Conservation (phyloP, 257 asterid genomes). For the Przewalskia tangutica region DNA sequence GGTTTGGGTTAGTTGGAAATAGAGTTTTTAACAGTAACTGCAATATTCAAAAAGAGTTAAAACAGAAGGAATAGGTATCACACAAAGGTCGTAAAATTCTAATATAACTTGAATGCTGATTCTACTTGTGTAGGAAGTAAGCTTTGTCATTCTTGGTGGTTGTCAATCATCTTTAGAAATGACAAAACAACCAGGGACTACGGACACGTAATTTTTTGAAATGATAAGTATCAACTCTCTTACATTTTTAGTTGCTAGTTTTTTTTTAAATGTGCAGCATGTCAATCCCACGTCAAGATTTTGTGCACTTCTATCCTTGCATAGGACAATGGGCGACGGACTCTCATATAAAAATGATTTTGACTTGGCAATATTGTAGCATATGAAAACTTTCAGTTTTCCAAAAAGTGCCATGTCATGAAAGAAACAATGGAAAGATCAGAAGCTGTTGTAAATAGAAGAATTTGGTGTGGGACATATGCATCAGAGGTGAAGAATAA, state of each 20-base stretch:
- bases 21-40: neutral
- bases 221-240: neutral
- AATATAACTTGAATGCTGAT: neutral
- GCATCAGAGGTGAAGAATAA: neutral
- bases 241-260: neutral
- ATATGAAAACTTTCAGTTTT: neutral
- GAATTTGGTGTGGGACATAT: neutral
- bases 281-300: neutral
- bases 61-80: neutral
- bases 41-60: neutral
- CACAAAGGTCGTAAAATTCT: neutral
- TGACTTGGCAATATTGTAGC: neutral
- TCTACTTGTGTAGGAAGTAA: neutral
- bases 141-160: neutral
- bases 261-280: neutral
- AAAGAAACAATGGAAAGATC: neutral
- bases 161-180: neutral
- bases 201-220: neutral
- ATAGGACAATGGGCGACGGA: neutral
- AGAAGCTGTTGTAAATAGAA: neutral
- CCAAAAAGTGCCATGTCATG: neutral
- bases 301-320: neutral
- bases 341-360: neutral
- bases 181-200: neutral
- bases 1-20: neutral